These are phyloP conservation scores for Termitomyces sp. DNA, from an alignment of 768 basidiomycete genomes.

Conservation along the genomic window DNA sequence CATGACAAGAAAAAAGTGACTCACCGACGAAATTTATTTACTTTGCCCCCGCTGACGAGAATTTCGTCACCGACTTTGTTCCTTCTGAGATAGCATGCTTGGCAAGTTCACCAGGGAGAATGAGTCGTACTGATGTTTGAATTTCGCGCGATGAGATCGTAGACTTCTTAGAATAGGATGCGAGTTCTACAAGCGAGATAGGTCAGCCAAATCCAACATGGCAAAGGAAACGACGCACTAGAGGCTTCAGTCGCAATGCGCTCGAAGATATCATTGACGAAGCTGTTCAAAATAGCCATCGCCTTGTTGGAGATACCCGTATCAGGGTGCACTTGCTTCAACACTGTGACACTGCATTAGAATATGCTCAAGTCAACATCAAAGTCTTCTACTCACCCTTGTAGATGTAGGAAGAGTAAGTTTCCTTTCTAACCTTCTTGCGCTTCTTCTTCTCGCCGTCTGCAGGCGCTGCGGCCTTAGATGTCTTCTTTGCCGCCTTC, in stretches of 20 bases:
- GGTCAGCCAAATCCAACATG: constrained; percentile 1
- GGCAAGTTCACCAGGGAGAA: constrained; percentile 93
- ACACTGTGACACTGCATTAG: constrained; percentile 45
- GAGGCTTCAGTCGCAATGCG: constrained; percentile 91
- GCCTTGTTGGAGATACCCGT: constrained; percentile 99
- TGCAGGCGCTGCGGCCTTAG: constrained; percentile 58
- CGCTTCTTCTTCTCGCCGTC: constrained; percentile 86
- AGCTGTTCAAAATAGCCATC: constrained; percentile 95
- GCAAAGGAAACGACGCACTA: constrained; percentile 44
- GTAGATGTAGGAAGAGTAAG: constrained; percentile 91
- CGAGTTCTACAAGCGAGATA: constrained; percentile 67
- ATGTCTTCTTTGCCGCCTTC: constrained; percentile 81
- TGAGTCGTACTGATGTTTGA: constrained; percentile 94
- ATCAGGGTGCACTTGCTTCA: constrained; percentile 97
- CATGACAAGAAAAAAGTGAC: background rate
- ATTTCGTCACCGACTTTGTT: constrained; percentile 90
- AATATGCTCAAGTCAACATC: background rate
- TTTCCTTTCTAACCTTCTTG: constrained; percentile 84
- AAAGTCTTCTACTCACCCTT: constrained; percentile 49
- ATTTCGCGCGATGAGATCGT: constrained; percentile 99
- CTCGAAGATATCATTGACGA: constrained; percentile 94
- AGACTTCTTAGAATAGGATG: constrained; percentile 96
- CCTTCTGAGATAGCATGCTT: constrained; percentile 96
- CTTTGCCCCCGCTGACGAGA: constrained; percentile 72
- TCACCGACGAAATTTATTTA: constrained; percentile 32